Evolutionary conservation across 2,329 filamentous ascomycete genomes (phyloP), one percentile per base, ranked within the genome.

Genomic region (Ophiostoma angusticollis): DNA sequence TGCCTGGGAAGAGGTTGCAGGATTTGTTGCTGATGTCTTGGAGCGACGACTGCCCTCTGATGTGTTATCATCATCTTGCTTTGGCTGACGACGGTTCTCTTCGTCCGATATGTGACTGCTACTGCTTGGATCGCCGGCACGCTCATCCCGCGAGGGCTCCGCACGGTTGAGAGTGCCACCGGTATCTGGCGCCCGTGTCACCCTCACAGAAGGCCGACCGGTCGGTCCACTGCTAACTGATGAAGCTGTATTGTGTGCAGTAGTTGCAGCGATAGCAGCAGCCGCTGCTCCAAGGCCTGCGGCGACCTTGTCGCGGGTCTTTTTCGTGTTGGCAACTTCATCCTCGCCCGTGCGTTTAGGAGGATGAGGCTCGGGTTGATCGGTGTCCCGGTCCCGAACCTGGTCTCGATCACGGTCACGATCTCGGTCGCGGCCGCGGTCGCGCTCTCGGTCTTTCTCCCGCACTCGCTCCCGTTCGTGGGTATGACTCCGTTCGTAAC

Each of bases 281-380:
- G 64, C 63, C 6, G 67, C 67, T 22, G 64, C 65, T 23, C 67
- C 62, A 4, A 72, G 54, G 1, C 68, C 68, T 6, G 62, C 55
- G 8, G 59, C 57, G 18, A 70, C 54, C 45, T 67, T 71, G 33
- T 72, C 68, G 27, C 65, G 62, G 24, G 64, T 50, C 36, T 62
- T 62, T 32, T 60, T 58, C 17, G 21, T 39, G 33, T 37, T 42
- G 57, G 61, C 30, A 60, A 59, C 25, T 19, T 44, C 44, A 9
- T 38, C 40, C 14, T 45, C 40, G 5, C 11, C 45, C 17, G 47
- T 45, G 6, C 50, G 48, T 27, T 52, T 53, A 8, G 52, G 47
- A 8, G 51, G 50, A 7, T 52, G 55, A 14, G 35, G 41, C 5
- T 55, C 51, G 19, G 49, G 49, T 3, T 43, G 29, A 18, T 35